These are phyloP conservation scores for Terfezia claveryi DNA, from an alignment of 495 filamentous ascomycete genomes.

Conservation along the genomic window DNA sequence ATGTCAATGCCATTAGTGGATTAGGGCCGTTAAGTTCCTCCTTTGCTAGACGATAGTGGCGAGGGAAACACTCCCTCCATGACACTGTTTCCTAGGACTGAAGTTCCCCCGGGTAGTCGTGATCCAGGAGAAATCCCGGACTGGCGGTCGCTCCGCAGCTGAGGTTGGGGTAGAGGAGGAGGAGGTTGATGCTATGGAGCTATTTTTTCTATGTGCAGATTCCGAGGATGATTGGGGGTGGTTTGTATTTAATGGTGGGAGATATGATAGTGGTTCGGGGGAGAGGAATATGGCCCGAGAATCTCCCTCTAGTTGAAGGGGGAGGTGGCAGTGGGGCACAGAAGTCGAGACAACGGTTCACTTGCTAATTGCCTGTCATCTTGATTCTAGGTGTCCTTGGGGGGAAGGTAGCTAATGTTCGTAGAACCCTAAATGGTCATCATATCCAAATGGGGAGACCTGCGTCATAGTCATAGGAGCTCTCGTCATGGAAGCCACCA, in stretches of 20 bases:
- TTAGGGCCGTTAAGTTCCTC: too few species aligned
- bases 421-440: background rate
- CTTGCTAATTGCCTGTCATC: background rate
- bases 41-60: too few species aligned
- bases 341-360: background rate
- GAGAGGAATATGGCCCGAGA: background rate
- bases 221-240: background rate
- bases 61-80: background rate
- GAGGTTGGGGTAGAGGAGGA: background rate
- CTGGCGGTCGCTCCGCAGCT: background rate
- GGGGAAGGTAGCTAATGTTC: background rate
- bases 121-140: background rate
- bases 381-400: background rate
- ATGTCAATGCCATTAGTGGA: too few species aligned
- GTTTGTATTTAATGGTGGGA: background rate
- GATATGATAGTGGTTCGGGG: background rate
- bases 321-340: background rate
- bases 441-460: background rate
- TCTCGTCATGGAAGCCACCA: background rate
- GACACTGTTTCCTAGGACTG: background rate
- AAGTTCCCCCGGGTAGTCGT: background rate
- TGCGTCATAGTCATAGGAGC: background rate
- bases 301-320: background rate
- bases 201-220: background rate
- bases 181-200: background rate